phyloP scores from a whole-genome alignment of 305 asterid genomes.

The Caryopteris hybrid region DNA sequence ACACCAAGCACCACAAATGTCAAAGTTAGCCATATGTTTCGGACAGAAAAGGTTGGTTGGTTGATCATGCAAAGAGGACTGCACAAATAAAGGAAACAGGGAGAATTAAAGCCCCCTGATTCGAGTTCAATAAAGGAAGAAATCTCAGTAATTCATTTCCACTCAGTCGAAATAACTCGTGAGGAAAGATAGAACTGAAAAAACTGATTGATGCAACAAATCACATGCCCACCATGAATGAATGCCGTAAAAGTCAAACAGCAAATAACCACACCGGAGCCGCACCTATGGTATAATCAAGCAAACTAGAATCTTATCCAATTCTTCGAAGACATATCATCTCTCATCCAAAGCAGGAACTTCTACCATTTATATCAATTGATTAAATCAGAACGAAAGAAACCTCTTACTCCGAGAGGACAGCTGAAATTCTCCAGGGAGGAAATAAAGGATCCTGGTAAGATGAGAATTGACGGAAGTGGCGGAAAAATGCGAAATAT shows the following conservation, averaged over 20 bases:
- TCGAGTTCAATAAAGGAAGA: neutral
- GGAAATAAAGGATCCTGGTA: conserved; percentile 25
- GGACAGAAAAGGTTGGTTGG: neutral
- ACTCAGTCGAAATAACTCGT: neutral
- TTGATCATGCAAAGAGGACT: neutral
- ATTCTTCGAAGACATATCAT: neutral
- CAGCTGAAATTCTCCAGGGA: conserved; percentile 7
- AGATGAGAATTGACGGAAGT: neutral
- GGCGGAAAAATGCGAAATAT: neutral
- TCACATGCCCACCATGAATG: neutral
- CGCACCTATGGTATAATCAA: neutral
- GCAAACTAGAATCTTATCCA: neutral
- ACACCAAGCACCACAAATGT: neutral
- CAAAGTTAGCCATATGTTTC: neutral
- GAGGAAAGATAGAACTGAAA: neutral
- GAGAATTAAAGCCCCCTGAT: neutral
- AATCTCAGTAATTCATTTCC: neutral
- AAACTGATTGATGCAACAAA: neutral
- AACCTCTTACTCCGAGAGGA: conserved; percentile 14
- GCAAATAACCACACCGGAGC: neutral
- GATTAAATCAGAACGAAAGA: conserved; percentile 10
- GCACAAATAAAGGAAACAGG: neutral
- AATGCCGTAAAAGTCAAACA: conserved; percentile 18
- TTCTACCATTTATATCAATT: neutral
- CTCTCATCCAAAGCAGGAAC: conserved; percentile 5